Evolutionary conservation across 2,329 filamentous ascomycete genomes (phyloP), one percentile per base, ranked within the genome.

Genomic region (Aspergillus nomiae): DNA sequence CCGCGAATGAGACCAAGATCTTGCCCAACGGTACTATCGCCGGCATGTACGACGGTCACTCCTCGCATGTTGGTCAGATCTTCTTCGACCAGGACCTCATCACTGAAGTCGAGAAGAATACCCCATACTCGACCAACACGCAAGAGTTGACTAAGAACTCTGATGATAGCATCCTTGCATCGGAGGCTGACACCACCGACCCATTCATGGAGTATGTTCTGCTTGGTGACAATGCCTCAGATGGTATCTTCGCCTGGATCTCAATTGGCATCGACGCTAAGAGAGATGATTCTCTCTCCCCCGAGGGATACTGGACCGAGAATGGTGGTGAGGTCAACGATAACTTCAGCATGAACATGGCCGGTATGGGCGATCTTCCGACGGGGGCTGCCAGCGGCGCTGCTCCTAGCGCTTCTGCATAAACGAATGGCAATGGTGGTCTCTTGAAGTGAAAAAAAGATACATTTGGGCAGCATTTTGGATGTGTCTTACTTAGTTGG

Each of bases 1-100:
- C 70, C 0, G 63, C 62, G 50, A 73, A 73, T 58, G 67, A 69
- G 30, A 74, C 74, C 11, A 53, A 53, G 30, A 21, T 46, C 43
- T 14, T 54, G 32, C 24, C 51, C 51, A 54, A 54, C 30, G 51
- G 51, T 12, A 54, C 51, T 4, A 28, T 54, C 2, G n/a, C 51
- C 9, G 51, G 51, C 9, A 28, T 54, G 19, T 54, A 54, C 30
- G 28, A 28, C n/a, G 21, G 24, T 26, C 51, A 54, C 30, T 54
- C 30, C 9, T 54, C 51, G 16, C 51, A 54, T 36, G 12, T 54
- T 19, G 51, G 51, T 19, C 51, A 54, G 51, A 54, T 54, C 16
- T 36, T 54, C 51, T 54, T 54, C n/a, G 30, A 54, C 8, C 51
- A 54, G 21, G 51, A 54, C 51, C 51, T 54, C 10, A 54, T 54